These are phyloP conservation scores for Plectosphaerella sp. DNA, from an alignment of 2,329 filamentous ascomycete species.

Conservation along the genomic window DNA sequence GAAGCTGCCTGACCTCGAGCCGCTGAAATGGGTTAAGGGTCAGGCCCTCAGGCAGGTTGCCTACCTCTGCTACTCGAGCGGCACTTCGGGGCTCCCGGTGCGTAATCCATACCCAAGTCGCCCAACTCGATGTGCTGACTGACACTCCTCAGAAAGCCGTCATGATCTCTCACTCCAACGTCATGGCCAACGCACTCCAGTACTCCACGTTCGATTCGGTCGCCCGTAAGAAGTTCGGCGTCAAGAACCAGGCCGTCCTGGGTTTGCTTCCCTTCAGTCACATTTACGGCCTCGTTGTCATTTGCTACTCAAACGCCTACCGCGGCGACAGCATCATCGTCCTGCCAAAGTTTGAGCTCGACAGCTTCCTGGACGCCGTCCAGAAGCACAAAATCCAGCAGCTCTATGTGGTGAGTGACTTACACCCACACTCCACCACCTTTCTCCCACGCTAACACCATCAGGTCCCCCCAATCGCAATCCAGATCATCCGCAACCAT, in stretches of 20 bases:
- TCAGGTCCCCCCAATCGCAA: conserved; percentile 74
- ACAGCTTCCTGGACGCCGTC: conserved; percentile 58
- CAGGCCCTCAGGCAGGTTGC: conserved; percentile 65
- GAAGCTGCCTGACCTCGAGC: conserved; percentile 46
- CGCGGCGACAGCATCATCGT: conserved; percentile 71
- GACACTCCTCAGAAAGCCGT: conserved; percentile 62
- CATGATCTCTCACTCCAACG: conserved; percentile 75
- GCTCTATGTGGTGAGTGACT: conserved; percentile 54
- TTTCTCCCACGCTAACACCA: neutral
- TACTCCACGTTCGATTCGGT: conserved; percentile 39
- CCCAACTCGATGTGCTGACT: neutral
- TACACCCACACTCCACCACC: neutral
- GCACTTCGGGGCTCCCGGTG: conserved; percentile 74
- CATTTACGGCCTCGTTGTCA: conserved; percentile 73
- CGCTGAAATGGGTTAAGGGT: conserved; percentile 56
- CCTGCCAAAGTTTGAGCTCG: conserved; percentile 71
- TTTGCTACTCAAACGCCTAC: conserved; percentile 61
- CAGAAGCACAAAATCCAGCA: conserved; percentile 64
- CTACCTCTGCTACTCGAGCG: conserved; percentile 76
- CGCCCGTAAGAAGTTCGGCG: conserved; percentile 26
- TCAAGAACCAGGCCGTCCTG: conserved; percentile 44
- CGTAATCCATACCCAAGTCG: conserved; percentile 12
- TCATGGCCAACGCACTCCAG: conserved; percentile 73
- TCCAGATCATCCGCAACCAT: conserved; percentile 64
- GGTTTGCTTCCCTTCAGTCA: conserved; percentile 78